Evolutionary conservation across 768 basidiomycete genomes (phyloP), one percentile per base, ranked within the genome.

Genomic region (Leccinum pellstonianum): DNA sequence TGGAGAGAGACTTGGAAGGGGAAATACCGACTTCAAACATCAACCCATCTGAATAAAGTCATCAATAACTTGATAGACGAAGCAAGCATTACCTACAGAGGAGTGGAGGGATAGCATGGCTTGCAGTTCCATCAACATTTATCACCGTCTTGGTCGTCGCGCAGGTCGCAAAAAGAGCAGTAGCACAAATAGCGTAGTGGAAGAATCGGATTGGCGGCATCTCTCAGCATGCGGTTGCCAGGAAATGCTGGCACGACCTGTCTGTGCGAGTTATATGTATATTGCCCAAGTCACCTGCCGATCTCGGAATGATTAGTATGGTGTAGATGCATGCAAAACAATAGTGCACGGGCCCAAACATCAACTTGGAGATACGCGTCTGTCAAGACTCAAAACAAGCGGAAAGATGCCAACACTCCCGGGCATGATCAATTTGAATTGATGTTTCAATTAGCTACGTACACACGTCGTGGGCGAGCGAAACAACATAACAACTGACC

Each of bases 11-110:
- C 53, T 15, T 4, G n/a, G 10, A 31, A 43, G 31, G 38, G 7
- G 48, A 43, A 51, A 46, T 46, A 25, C 52, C 68, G 50, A 80
- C 85, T 76, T 87, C 86, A 50, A 83, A 86, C 84, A 86, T 86
- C 58, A 80, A 75, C 6, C 83, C 83, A 64, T 77, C 83, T 84
- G 56, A 3, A 14, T 6, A 27, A 12, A 23, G 19, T 14, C n/a
- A 48, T 60, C 17, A 65, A 33, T 10, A 17, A 54, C 14, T 33
- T 52, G 41, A 29, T 35, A 52, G 17, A 31, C 43, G n/a, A 19
- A 23, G 7, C 7, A 33, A 15, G 29, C 5, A 11, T 19, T 12
- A 74, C 82, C 63, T 64, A 84, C 84, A 84, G 49, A 85, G 67
- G 3, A 81, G 79, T 2, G 77, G 76, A 6, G 84, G 83, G 35